A percentile compares a stretch with the other conserved stretches of the same genome.
phyloP scores from a whole-genome alignment of 345 rosid species.

The Citrus sp. region DNA sequence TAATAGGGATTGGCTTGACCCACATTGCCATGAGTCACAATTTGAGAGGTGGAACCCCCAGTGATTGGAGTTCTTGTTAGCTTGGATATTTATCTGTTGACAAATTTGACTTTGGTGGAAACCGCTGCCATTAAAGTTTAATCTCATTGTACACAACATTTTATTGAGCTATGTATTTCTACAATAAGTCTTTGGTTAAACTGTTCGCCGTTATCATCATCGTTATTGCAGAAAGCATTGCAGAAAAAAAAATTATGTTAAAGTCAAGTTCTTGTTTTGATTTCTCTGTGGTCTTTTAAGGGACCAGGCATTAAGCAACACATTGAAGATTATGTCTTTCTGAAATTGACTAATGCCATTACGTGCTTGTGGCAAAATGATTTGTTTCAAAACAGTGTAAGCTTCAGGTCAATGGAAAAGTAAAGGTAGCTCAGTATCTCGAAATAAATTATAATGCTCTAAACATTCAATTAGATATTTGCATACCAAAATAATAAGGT shows the following conservation, averaged over 20 bases:
- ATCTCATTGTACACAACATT: constrained; percentile 12
- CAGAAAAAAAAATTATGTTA: neutral
- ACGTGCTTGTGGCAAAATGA: neutral
- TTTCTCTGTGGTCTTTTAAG: neutral
- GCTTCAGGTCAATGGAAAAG: neutral
- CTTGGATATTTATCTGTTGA: constrained; percentile 7
- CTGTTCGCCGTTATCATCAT: constrained; percentile 11
- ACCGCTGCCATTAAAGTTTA: neutral
- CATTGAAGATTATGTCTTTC: neutral
- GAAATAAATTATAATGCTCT: neutral
- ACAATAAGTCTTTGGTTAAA: constrained; percentile 15
- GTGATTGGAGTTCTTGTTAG: constrained; percentile 23
- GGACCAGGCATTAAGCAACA: no score
- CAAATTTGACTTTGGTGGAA: neutral
- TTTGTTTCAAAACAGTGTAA: neutral
- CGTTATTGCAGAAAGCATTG: constrained; percentile 5
- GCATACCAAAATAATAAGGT: neutral
- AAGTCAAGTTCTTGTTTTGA: neutral
- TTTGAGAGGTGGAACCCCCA: constrained; percentile 60
- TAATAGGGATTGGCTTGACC: constrained; percentile 81
- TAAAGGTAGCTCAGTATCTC: neutral
- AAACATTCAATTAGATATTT: neutral
- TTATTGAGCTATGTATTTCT: constrained; percentile 22
- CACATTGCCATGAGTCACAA: constrained; percentile 87
- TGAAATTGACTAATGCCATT: neutral